Conservation (phyloP, 306 rosid genomes). For the Ammopiptanthus mongolicus region DNA sequence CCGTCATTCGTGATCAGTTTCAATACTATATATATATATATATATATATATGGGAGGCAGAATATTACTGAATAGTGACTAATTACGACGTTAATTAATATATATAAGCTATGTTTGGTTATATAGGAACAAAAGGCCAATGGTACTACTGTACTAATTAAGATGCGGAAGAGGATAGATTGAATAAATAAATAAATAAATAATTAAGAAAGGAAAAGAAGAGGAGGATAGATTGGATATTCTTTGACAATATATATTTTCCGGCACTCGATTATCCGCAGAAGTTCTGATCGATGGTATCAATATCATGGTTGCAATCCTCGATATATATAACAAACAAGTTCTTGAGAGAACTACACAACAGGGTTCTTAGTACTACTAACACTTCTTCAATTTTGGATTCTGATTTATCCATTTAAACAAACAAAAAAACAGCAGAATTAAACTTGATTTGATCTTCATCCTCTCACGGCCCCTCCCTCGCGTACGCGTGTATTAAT, state of each 20-base stretch:
- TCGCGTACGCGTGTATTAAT: background rate
- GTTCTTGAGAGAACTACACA: conserved; percentile 3
- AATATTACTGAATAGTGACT: background rate
- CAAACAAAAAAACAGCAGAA: background rate
- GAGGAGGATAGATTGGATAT: background rate
- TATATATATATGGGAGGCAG: background rate
- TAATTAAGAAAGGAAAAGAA: background rate
- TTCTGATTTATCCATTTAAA: background rate
- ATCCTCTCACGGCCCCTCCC: background rate
- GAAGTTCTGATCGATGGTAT: background rate
- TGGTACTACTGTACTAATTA: background rate
- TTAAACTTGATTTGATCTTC: background rate
- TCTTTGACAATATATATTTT: background rate
- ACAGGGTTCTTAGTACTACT: background rate
- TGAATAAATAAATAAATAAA: background rate
- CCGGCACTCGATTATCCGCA: background rate
- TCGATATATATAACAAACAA: conserved; percentile 1
- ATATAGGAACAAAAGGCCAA: background rate
- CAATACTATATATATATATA: background rate
- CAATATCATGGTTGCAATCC: conserved; percentile 2
- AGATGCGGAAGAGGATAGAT: background rate
- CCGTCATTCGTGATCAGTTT: conserved; percentile 17
- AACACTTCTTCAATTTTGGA: background rate
- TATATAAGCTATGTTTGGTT: background rate
- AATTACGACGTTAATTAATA: background rate